Evolutionary conservation across 2,329 filamentous ascomycete species (phyloP).

Genomic region (Colletotrichum sansevieriae): DNA sequence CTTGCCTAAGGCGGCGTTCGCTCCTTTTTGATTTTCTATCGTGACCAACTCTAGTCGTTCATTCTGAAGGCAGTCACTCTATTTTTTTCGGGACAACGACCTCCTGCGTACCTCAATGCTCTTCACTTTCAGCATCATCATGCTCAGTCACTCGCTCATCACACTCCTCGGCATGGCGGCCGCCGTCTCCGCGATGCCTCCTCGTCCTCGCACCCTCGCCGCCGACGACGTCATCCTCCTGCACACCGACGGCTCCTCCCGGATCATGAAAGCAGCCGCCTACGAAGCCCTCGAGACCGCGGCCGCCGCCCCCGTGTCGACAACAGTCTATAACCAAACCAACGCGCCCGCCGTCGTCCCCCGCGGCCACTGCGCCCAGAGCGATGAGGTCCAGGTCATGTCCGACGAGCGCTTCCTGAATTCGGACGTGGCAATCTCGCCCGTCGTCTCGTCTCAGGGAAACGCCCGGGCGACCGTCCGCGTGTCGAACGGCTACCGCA

Average conservation of each 20-base stretch:
- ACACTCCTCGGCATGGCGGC: constrained; percentile 16
- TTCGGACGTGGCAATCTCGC: constrained; percentile 55
- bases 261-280: constrained; percentile 46
- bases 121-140: not conserved
- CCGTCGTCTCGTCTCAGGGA: constrained; percentile 49
- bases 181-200: constrained; percentile 1
- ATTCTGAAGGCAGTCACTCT: not conserved
- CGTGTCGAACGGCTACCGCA: constrained; percentile 48
- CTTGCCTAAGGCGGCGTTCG: constrained; percentile 4
- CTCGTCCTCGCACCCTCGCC: constrained; percentile 22
- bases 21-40: not conserved
- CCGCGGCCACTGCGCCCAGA: constrained; percentile 42
- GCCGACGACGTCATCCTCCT: constrained; percentile 46
- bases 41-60: not conserved
- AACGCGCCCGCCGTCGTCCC: constrained; percentile 6
- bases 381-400: constrained; percentile 45
- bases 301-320: not conserved
- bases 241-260: constrained; percentile 43
- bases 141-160: constrained; percentile 14
- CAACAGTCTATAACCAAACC: constrained; percentile 10
- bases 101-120: too few species aligned
- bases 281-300: constrained; percentile 39
- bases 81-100: not conserved
- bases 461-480: constrained; percentile 46
- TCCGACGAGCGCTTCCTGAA: constrained; percentile 51